Evolutionary conservation across 495 filamentous ascomycete genomes (phyloP).

Genomic region (Aspergillus sclerotiicarbonarius): DNA sequence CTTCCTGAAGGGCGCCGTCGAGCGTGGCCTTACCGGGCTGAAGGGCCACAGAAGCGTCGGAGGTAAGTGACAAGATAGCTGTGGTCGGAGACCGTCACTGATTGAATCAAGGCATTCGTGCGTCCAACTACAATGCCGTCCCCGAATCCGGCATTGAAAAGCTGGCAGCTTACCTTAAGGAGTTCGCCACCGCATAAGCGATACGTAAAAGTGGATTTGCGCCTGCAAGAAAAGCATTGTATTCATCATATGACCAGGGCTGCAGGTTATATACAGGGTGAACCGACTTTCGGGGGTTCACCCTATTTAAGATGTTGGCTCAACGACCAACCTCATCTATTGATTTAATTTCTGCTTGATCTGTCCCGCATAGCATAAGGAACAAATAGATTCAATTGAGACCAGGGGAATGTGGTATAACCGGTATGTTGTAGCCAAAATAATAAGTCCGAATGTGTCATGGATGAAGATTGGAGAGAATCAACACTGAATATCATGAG

Average conservation of each 20-base stretch:
- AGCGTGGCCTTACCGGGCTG: slow-evolving; percentile 62
- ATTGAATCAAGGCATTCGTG: slow-evolving; percentile 26
- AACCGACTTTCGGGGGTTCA: neutral
- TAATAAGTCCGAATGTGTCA: too few species aligned
- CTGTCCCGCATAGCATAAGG: neutral
- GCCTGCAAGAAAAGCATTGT: slow-evolving; percentile 66
- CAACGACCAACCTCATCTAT: neutral
- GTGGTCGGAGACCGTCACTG: neutral
- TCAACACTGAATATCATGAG: too few species aligned
- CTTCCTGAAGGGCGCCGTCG: slow-evolving; percentile 71
- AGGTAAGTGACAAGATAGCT: slow-evolving; percentile 58
- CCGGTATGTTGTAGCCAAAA: too few species aligned
- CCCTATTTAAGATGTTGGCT: neutral
- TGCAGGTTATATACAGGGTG: neutral
- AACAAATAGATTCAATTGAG: neutral
- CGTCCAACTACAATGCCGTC: slow-evolving; percentile 59
- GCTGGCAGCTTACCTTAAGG: slow-evolving; percentile 55
- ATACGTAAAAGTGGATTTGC: slow-evolving; percentile 54
- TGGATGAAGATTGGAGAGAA: too few species aligned
- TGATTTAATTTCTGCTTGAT: neutral
- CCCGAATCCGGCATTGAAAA: slow-evolving; percentile 56
- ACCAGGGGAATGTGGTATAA: too few species aligned
- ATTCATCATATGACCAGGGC: slow-evolving; percentile 60
- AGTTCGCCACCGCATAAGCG: slow-evolving; percentile 37
- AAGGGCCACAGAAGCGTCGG: slow-evolving; percentile 83